These are phyloP conservation scores for Caulochytrium protostelioides DNA, from an alignment of 371 early-diverging fungal genomes.

Conservation along the genomic window DNA sequence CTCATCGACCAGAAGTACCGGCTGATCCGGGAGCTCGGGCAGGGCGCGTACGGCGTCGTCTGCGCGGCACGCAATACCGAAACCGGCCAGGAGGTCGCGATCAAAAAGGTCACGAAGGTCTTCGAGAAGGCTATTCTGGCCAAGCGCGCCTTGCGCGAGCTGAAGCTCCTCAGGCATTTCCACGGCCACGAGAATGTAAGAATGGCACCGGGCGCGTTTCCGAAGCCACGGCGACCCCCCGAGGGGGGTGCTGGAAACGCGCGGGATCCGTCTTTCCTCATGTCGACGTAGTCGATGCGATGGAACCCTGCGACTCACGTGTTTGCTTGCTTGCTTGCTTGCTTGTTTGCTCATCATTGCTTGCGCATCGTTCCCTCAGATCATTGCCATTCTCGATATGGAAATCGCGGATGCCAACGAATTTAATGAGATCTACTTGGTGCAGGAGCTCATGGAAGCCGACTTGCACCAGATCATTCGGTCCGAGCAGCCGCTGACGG, in stretches of 20 bases:
- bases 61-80: slow-evolving; percentile 9
- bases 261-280: too few relatives aligned
- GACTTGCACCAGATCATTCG: slow-evolving; percentile 94
- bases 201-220: neutral
- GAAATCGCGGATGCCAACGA: slow-evolving; percentile 17
- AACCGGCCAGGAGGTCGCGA: slow-evolving; percentile 23
- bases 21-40: slow-evolving; percentile 17
- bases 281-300: too few relatives aligned
- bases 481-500: slow-evolving; percentile 84
- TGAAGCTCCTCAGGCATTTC: slow-evolving; percentile 31
- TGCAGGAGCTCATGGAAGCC: slow-evolving; percentile 83
- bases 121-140: slow-evolving; percentile 31
- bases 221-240: neutral
- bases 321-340: too few relatives aligned
- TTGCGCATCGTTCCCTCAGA: slow-evolving; percentile 7
- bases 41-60: slow-evolving; percentile 32
- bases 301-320: too few relatives aligned
- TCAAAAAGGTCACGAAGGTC: slow-evolving; percentile 31
- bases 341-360: neutral
- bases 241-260: neutral
- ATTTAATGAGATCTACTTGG: slow-evolving; percentile 26
- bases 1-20: slow-evolving; percentile 6
- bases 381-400: slow-evolving; percentile 28
- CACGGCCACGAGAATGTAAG: slow-evolving; percentile 30
- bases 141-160: slow-evolving; percentile 30